phyloP scores from a whole-genome alignment of 1,139 yeast genomes.

The Blastobotrys niveus region DNA sequence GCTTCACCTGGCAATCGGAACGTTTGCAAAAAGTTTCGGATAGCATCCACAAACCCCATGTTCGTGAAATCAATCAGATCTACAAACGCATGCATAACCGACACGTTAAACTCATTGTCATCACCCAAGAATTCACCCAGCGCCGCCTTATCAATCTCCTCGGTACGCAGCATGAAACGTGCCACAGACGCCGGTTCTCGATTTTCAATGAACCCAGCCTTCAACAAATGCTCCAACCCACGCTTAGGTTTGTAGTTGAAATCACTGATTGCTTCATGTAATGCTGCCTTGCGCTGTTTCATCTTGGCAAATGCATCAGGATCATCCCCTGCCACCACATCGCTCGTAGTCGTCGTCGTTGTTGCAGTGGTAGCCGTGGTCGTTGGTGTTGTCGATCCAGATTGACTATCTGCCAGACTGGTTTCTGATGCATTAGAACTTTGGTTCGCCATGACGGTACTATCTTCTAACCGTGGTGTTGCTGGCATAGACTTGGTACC shows the following conservation, averaged over 20 bases:
- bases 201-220: slow-evolving; percentile 56
- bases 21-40: slow-evolving; percentile 75
- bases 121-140: slow-evolving; percentile 94
- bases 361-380: slow-evolving; percentile 9
- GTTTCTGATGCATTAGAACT: neutral
- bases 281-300: slow-evolving; percentile 76
- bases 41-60: slow-evolving; percentile 72
- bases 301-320: slow-evolving; percentile 81
- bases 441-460: neutral
- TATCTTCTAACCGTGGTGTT: slow-evolving; percentile 1
- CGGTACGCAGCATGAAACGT: slow-evolving; percentile 63
- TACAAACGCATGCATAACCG: slow-evolving; percentile 90
- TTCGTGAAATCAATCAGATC: slow-evolving; percentile 75
- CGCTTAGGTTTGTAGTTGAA: slow-evolving; percentile 83
- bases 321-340: slow-evolving; percentile 46
- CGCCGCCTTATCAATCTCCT: slow-evolving; percentile 74
- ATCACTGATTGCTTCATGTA: slow-evolving; percentile 68
- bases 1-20: slow-evolving; percentile 98
- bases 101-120: slow-evolving; percentile 70
- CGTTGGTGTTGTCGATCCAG: slow-evolving; percentile 4
- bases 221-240: slow-evolving; percentile 61
- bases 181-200: slow-evolving; percentile 68
- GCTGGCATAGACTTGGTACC: too few relatives aligned
- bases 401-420: neutral
- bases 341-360: neutral